Evolutionary conservation across 345 rosid species (phyloP), one percentile per base, ranked within the genome.

Genomic region (Linum tenue): DNA sequence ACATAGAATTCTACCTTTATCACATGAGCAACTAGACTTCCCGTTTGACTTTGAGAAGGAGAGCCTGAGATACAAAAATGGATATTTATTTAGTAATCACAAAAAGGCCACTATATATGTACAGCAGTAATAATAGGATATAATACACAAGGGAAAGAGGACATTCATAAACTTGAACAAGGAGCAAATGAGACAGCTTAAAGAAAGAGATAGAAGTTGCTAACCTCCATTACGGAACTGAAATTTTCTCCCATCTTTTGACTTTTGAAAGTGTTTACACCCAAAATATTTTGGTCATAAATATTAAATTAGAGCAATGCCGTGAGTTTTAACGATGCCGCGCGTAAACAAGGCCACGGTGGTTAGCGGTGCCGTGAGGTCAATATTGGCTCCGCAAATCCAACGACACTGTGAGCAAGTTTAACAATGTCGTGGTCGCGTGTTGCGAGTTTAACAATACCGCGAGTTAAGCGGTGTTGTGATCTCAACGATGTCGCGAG

Each of bases 161-260:
- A 57, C 3, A 0, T 5, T 7, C 3, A 3, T 4, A 22, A 57
- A 22, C 3, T 17, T 57, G 9, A 4, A 31, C n/a, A 71, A 14
- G 57, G 7, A 5, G 41, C 39, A 37, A 48, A n/a, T 35, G 42
- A 61, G 66, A 65, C 64, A 57, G 37, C 37, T 16, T 8, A 31
- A 56, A 15, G 55, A 61, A 56, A 39, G 37, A n/a, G 39, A 56
- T 6, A 37, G 48, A 70, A 39, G 31, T 37, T 4, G 7, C 15
- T 50, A 59, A 90, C 91, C 92, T 80, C 64, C 80, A 38, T 75
- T 17, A 57, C 72, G 73, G 44, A 84, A 79, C 67, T 80, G 86
- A 65, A 74, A 80, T 81, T 79, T 86, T 76, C 77, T 79, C 70
- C 82, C 79, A 71, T 75, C 84, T 79, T 83, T 86, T 55, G 82